Evolutionary conservation across 73 alveolate species (phyloP).

Genomic region (Urostyla sp.): DNA sequence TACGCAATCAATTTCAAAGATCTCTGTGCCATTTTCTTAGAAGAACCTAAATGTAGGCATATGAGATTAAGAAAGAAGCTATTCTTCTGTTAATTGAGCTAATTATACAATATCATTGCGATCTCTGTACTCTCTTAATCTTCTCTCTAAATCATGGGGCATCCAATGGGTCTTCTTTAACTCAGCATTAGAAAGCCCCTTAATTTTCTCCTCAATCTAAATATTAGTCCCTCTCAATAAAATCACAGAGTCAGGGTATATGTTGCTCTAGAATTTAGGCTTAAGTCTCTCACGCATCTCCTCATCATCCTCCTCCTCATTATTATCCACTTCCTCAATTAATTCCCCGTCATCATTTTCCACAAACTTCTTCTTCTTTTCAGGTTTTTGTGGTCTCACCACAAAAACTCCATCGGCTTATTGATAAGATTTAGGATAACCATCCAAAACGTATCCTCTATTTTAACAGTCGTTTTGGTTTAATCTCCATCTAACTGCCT

Average conservation of each 20-base stretch:
- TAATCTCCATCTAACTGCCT: slow-evolving; percentile 82
- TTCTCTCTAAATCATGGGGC: slow-evolving; percentile 79
- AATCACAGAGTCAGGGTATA: slow-evolving; percentile 71
- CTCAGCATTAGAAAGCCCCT: slow-evolving; percentile 67
- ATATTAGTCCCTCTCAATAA: slow-evolving; percentile 48
- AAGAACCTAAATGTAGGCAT: slow-evolving; percentile 79
- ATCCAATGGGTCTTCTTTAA: slow-evolving; percentile 75
- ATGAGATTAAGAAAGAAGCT: too few relatives aligned
- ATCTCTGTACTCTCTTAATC: slow-evolving; percentile 69
- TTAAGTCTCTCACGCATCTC: slow-evolving; percentile 68
- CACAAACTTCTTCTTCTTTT: slow-evolving; percentile 39
- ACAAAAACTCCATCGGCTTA: slow-evolving; percentile 80
- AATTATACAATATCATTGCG: slow-evolving; percentile 61
- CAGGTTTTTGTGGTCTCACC: slow-evolving; percentile 50
- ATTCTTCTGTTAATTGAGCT: slow-evolving; percentile 65
- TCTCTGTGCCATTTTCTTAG: slow-evolving; percentile 84
- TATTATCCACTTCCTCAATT: slow-evolving; percentile 46
- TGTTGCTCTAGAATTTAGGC: slow-evolving; percentile 60
- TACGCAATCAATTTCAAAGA: slow-evolving; percentile 75
- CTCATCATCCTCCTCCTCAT: slow-evolving; percentile 67
- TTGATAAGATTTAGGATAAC: slow-evolving; percentile 85
- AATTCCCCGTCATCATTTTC: slow-evolving; percentile 69
- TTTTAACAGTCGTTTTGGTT: slow-evolving; percentile 81
- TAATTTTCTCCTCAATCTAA: slow-evolving; percentile 33
- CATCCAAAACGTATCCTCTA: slow-evolving; percentile 93